Evolutionary conservation across 225 moss, liverwort and hornwort genomes (phyloP).

Genomic region (Marchantia polymorpha): DNA sequence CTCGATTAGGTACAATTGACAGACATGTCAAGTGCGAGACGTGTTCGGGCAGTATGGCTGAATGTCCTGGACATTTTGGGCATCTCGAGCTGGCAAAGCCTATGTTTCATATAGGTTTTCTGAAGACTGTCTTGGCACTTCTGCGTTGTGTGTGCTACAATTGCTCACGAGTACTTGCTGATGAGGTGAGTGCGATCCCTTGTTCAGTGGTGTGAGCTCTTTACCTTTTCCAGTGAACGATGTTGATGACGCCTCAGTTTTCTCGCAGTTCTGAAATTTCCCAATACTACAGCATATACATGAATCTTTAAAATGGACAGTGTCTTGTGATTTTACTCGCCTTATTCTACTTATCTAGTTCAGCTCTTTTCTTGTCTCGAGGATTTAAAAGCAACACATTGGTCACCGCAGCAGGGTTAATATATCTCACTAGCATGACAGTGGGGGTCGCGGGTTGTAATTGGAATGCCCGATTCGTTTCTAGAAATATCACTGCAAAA

Average conservation of each 20-base stretch:
- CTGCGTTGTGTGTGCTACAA: slow-evolving; percentile 97
- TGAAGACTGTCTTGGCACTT: slow-evolving; percentile 92
- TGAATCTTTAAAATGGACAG: not conserved
- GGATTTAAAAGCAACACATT: not conserved
- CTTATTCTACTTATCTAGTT: not conserved
- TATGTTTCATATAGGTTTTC: slow-evolving; percentile 98
- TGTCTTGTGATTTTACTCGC: not conserved
- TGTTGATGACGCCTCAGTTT: not conserved
- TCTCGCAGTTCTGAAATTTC: not conserved
- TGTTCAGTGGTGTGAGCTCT: not conserved
- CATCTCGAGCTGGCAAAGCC: slow-evolving; percentile 99
- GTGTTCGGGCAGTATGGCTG: slow-evolving; percentile 96
- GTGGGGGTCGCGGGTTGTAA: not conserved
- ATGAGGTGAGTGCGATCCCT: slow-evolving; percentile 55
- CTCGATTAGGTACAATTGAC: slow-evolving; percentile 90
- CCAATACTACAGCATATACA: too few species aligned
- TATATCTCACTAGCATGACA: not conserved
- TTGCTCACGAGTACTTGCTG: slow-evolving; percentile 76
- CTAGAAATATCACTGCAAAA: too few species aligned
- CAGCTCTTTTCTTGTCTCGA: not conserved
- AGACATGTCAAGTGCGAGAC: slow-evolving; percentile 98
- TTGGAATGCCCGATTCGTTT: not conserved
- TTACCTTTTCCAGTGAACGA: not conserved
- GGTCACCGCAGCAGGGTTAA: not conserved
- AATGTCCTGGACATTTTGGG: slow-evolving; percentile 98